A percentile compares a stretch with the other conserved stretches of the same genome.
Evolutionary conservation across 768 basidiomycete species (phyloP).

Genomic region (Pleurotus tuber-regium): DNA sequence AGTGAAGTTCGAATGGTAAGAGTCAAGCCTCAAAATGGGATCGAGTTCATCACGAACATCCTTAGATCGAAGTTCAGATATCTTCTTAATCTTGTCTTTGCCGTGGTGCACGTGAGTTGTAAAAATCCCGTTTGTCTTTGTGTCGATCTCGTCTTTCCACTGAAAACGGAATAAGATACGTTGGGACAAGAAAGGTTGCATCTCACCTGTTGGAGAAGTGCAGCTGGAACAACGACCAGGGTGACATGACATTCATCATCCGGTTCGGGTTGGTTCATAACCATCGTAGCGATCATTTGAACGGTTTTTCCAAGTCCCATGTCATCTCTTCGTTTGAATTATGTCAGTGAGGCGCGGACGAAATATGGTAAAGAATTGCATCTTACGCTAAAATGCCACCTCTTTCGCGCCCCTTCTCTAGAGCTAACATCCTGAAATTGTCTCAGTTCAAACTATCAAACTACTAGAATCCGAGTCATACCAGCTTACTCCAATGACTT

Average conservation of each 20-base stretch:
- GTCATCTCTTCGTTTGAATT: conserved; percentile 46
- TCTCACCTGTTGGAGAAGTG: conserved; percentile 64
- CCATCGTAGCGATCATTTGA: conserved; percentile 81
- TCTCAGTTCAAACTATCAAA: not conserved
- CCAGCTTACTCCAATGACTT: conserved; percentile 78
- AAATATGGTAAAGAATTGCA: conserved; percentile 23
- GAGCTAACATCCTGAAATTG: conserved; percentile 60
- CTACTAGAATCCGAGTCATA: conserved; percentile 19
- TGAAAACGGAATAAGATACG: conserved; percentile 19
- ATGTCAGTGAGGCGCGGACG: conserved; percentile 9
- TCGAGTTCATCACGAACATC: conserved; percentile 38
- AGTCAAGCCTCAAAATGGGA: too few relatives aligned
- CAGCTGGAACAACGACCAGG: conserved; percentile 74
- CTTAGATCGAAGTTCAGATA: conserved; percentile 28
- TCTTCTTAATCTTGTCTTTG: conserved; percentile 57
- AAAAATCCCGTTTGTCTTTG: conserved; percentile 63
- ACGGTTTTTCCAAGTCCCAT: conserved; percentile 78
- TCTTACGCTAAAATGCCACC: conserved; percentile 66
- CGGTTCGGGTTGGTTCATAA: conserved; percentile 51
- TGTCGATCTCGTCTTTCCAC: conserved; percentile 75
- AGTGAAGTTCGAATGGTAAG: not conserved
- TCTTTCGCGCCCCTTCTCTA: conserved; percentile 48
- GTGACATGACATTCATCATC: conserved; percentile 51
- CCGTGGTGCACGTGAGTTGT: conserved; percentile 72
- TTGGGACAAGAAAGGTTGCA: not conserved